These are phyloP conservation scores for Trifolium fragiferum DNA, from an alignment of 306 rosid species.

Conservation along the genomic window DNA sequence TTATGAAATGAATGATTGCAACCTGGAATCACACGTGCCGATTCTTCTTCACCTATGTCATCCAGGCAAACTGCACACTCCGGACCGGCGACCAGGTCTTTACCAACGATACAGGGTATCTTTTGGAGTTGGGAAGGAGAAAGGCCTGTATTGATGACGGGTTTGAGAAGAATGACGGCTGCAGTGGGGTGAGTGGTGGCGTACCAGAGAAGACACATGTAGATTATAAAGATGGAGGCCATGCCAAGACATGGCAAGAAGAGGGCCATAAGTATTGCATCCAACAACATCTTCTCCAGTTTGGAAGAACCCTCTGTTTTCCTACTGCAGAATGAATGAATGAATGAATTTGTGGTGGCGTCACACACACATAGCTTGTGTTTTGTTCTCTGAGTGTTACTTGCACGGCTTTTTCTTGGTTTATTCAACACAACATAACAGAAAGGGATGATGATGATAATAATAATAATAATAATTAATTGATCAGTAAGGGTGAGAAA, in stretches of 20 bases:
- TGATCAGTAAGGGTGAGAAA: too few relatives aligned
- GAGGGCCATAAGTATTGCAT: slow-evolving; percentile 67
- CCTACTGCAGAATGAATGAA: too few relatives aligned
- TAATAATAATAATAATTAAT: too few relatives aligned
- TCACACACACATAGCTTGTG: too few relatives aligned
- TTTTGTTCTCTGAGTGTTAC: too few relatives aligned
- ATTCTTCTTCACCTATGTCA: slow-evolving; percentile 63
- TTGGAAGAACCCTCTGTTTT: neutral
- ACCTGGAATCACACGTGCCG: slow-evolving; percentile 70
- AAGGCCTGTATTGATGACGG: slow-evolving; percentile 47
- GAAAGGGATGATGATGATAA: too few relatives aligned
- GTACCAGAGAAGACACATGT: slow-evolving; percentile 77
- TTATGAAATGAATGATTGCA: slow-evolving; percentile 80
- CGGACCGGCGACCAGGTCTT: slow-evolving; percentile 49
- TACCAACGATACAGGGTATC: slow-evolving; percentile 60
- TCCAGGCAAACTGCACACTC: slow-evolving; percentile 87
- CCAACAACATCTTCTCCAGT: slow-evolving; percentile 46
- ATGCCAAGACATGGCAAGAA: slow-evolving; percentile 74
- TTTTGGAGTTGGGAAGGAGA: slow-evolving; percentile 65
- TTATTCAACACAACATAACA: too few relatives aligned
- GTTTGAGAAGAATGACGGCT: slow-evolving; percentile 21
- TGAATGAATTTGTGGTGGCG: too few relatives aligned
- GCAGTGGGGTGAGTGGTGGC: slow-evolving; percentile 45
- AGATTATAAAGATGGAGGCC: slow-evolving; percentile 60
- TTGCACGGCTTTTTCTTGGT: too few relatives aligned